Base-by-base conservation (phyloP, 768 basidiomycete genomes). In the Favolaschia claudopus region DNA sequence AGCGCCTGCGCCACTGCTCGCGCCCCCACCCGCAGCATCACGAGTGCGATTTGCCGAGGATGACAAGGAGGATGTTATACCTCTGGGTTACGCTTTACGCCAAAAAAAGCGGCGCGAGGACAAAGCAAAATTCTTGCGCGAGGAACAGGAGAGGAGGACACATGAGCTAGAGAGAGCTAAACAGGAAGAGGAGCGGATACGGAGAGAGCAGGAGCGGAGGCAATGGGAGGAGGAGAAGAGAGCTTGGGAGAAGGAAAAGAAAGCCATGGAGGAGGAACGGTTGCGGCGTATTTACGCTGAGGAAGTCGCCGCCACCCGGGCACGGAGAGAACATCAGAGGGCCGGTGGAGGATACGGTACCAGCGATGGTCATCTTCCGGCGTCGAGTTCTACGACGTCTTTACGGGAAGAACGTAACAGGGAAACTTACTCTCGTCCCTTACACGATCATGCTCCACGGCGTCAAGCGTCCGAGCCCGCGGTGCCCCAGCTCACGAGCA, bases 61-160 rank as follows among this genome's bases (percentile, higher is more conserved):
- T 65, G 83, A 84, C 67, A 86, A 84, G 58, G 89, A 90, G 37
- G 89, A 92, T 69, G 77, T 78, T 48, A 78, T 89, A 62, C 91
- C 91, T 3, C 75, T 91, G 36, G 85, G 83, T 17, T 84, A 92
- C 67, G 82, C 87, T n/a, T 75, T 90, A 67, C 87, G 88, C 50
- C 82, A 83, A 71, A 88, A 86, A 76, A 88, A 87, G 78, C 85
- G 85, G 65, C 86, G 87, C 39, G 89, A 88, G 71, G 85, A 89
- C 73, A 89, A 89, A 76, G 87, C 86, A 39, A 82, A 73, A 39
- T 89, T 91, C 65, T 76, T 91, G 66, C 82, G 78, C 40, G 80
- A 81, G 70, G 84, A 89, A 65, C 82, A 83, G 61, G 79, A 84
- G 60, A 79, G 79, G 52, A 81, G 88, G 27, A 74, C 75, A 33